These are phyloP conservation scores for Alliaria petiolata DNA, from an alignment of 345 rosid species.

Conservation along the genomic window DNA sequence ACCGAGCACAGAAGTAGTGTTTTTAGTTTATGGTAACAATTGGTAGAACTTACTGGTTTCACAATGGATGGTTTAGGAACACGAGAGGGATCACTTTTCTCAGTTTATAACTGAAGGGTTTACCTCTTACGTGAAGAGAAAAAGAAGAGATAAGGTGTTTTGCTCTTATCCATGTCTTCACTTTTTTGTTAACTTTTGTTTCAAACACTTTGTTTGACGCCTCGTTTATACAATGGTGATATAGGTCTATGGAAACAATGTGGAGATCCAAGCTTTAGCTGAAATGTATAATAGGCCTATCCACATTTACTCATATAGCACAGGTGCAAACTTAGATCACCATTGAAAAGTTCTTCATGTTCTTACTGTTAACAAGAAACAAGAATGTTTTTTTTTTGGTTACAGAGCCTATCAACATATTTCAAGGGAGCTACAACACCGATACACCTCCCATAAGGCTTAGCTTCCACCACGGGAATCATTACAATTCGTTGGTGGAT, in stretches of 20 bases:
- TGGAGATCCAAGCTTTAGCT: slow-evolving; percentile 92
- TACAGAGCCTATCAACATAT: slow-evolving; percentile 88
- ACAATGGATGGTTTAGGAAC: slow-evolving; percentile 53
- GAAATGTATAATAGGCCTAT: slow-evolving; percentile 98
- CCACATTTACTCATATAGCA: slow-evolving; percentile 87
- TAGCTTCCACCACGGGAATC: slow-evolving; percentile 94
- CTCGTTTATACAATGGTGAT: slow-evolving; percentile 6
- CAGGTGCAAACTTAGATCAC: slow-evolving; percentile 48
- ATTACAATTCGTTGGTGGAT: slow-evolving; percentile 94
- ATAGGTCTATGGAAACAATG: slow-evolving; percentile 97
- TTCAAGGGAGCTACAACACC: slow-evolving; percentile 86
- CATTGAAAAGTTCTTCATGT: neutral
- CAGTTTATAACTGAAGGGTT: slow-evolving; percentile 95
- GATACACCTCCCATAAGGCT: slow-evolving; percentile 89
- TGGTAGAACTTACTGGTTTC: slow-evolving; percentile 1
- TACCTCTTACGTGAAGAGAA: slow-evolving; percentile 90
- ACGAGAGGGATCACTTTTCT: slow-evolving; percentile 96
- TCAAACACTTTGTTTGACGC: neutral
- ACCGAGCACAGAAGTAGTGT: neutral
- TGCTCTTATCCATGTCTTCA: neutral
- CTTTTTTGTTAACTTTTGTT: neutral
- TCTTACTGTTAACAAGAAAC: neutral
- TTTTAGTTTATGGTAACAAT: slow-evolving; percentile 1
- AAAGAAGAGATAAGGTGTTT: slow-evolving; percentile 93
- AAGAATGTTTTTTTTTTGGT: slow-evolving; percentile 12